phyloP scores from a whole-genome alignment of 805 yeast species.

The Gaillardinia entomophila region DNA sequence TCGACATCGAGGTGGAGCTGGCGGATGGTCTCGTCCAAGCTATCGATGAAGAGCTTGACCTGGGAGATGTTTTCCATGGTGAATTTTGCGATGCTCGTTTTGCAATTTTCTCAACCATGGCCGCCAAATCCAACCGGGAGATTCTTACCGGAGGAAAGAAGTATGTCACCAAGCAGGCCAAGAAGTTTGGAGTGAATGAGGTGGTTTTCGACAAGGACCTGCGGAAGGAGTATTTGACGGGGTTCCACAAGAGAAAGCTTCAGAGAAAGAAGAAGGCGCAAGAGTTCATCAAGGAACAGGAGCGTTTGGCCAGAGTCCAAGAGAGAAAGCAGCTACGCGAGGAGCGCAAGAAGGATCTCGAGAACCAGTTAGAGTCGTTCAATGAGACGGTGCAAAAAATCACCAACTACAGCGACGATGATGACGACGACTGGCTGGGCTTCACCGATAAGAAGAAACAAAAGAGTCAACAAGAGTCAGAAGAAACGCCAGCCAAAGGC shows the following conservation, averaged over 20 bases:
- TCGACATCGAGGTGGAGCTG: conserved; percentile 28
- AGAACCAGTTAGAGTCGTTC: conserved; percentile 55
- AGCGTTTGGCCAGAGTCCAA: conserved; percentile 62
- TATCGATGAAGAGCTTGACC: conserved; percentile 31
- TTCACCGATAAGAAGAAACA: not conserved
- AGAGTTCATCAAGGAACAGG: conserved; percentile 71
- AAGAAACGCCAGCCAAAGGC: conserved; percentile 5
- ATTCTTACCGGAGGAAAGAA: conserved; percentile 82
- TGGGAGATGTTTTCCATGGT: conserved; percentile 43
- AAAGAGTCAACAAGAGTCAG: not conserved
- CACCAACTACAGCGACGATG: conserved; percentile 12
- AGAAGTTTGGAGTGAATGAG: conserved; percentile 70
- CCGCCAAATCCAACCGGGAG: conserved; percentile 61
- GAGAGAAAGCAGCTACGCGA: conserved; percentile 69
- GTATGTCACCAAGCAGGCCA: conserved; percentile 64
- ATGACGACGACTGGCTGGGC: conserved; percentile 3
- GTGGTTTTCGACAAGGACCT: conserved; percentile 77
- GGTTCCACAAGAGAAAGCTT: conserved; percentile 90
- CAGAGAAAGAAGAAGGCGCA: conserved; percentile 85
- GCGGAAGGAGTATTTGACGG: conserved; percentile 83
- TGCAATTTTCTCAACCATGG: conserved; percentile 8
- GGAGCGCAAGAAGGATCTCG: conserved; percentile 62
- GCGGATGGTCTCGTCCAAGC: conserved; percentile 32
- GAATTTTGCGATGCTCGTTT: conserved; percentile 9
- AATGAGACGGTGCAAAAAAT: conserved; percentile 37